Conservation (phyloP, 768 basidiomycete species). For the Mycena alexandri region DNA sequence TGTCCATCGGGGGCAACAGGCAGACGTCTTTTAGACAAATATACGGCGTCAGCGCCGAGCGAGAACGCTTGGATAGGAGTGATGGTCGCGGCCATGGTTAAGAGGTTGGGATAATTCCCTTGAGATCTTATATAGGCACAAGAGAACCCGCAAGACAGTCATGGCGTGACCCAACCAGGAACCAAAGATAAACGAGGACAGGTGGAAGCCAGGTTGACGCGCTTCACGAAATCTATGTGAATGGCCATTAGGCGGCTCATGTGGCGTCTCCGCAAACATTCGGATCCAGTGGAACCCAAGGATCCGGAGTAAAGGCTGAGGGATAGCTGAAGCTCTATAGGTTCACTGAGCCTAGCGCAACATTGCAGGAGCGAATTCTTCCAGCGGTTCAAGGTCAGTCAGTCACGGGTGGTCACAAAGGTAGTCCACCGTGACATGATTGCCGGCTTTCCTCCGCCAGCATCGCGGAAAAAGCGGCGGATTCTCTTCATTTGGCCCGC, state of each 20-base stretch:
- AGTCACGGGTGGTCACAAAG: no score
- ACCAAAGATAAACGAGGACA: background rate
- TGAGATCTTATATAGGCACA: slow-evolving; percentile 5
- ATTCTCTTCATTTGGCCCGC: no score
- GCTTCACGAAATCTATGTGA: slow-evolving; percentile 2
- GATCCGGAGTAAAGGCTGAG: no score
- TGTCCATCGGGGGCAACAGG: slow-evolving; percentile 59
- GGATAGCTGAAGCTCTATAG: no score
- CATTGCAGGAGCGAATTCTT: no score
- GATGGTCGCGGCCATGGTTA: slow-evolving; percentile 30
- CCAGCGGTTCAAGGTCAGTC: no score
- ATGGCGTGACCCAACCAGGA: background rate
- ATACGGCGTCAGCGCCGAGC: slow-evolving; percentile 48
- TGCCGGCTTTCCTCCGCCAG: no score
- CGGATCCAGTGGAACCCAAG: background rate
- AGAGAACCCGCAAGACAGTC: background rate
- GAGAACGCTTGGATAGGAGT: slow-evolving; percentile 43
- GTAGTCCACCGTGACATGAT: no score
- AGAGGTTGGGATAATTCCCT: background rate
- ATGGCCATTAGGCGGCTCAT: background rate
- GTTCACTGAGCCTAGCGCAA: no score
- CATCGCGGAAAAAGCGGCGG: no score
- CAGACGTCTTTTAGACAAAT: slow-evolving; percentile 52
- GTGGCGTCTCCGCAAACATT: no score
- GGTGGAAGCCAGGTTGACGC: background rate